A percentile compares a stretch with the other conserved stretches of the same genome.
Conservation (phyloP, 2,329 filamentous ascomycete genomes). For the Torrubiellomyces zombiae region DNA sequence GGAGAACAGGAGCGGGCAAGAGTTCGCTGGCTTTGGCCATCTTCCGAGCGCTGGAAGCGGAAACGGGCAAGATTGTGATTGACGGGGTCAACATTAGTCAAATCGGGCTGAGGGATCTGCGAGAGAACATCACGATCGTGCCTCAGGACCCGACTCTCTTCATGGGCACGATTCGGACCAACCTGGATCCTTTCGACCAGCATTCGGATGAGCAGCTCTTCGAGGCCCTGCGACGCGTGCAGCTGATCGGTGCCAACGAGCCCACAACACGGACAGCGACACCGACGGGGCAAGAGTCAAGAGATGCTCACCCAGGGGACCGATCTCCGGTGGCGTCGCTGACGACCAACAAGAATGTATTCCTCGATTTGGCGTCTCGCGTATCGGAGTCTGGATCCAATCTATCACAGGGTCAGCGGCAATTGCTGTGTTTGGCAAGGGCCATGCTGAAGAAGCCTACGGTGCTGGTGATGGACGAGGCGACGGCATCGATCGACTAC, state of each 20-base stretch:
- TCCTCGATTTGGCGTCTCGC: slow-evolving; percentile 67
- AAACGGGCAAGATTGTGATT: slow-evolving; percentile 75
- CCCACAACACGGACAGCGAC: slow-evolving; percentile 13
- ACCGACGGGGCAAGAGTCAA: slow-evolving; percentile 8
- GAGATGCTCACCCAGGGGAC: too few species aligned
- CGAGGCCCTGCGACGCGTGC: slow-evolving; percentile 68
- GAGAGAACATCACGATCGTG: slow-evolving; percentile 90
- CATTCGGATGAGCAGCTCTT: slow-evolving; percentile 90
- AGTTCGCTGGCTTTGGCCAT: slow-evolving; percentile 85
- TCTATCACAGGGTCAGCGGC: slow-evolving; percentile 86
- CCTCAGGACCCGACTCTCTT: slow-evolving; percentile 94
- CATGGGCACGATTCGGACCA: slow-evolving; percentile 77
- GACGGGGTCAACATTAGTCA: slow-evolving; percentile 79
- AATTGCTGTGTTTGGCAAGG: slow-evolving; percentile 82
- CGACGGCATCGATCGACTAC: slow-evolving; percentile 94
- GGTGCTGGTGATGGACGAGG: slow-evolving; percentile 98
- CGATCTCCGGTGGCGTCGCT: slow-evolving; percentile 14
- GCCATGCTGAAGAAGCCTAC: slow-evolving; percentile 83
- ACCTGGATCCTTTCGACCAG: slow-evolving; percentile 78
- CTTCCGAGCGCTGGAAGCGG: slow-evolving; percentile 85
- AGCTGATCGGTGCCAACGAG: slow-evolving; percentile 57
- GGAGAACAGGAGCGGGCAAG: slow-evolving; percentile 89
- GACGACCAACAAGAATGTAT: slow-evolving; percentile 81
- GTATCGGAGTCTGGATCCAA: slow-evolving; percentile 88
- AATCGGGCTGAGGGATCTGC: slow-evolving; percentile 85